Percentiles rank a stretch among this genome's conserved stretches.
Conservation (phyloP, 108 stramenopile genomes). For the Cyclotella atomus region DNA sequence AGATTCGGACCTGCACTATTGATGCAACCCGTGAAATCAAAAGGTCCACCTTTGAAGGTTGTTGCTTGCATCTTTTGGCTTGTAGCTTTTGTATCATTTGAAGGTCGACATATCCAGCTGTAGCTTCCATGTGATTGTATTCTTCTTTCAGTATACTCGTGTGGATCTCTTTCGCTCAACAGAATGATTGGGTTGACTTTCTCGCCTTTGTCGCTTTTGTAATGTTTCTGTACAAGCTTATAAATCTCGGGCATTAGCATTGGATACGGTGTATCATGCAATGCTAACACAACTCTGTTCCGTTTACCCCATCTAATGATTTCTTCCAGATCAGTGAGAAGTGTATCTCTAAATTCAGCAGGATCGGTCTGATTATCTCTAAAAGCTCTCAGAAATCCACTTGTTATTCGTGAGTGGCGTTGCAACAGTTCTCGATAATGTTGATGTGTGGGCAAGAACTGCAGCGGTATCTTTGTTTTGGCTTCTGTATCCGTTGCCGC, state of each 20-base stretch:
- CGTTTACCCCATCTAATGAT: slow-evolving; percentile 34
- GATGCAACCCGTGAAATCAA: slow-evolving; percentile 33
- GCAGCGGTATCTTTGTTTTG: not conserved
- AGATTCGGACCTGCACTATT: not conserved
- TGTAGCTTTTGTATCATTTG: not conserved
- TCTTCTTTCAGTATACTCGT: slow-evolving; percentile 12
- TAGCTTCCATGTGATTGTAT: slow-evolving; percentile 17
- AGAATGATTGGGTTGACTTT: slow-evolving; percentile 23
- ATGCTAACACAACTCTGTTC: slow-evolving; percentile 17
- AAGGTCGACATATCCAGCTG: slow-evolving; percentile 21
- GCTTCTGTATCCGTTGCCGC: not conserved
- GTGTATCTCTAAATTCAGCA: slow-evolving; percentile 5
- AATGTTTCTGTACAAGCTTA: slow-evolving; percentile 26
- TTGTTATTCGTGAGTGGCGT: slow-evolving; percentile 11
- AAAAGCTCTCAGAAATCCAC: not conserved
- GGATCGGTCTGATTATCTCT: slow-evolving; percentile 16
- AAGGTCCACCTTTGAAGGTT: slow-evolving; percentile 27
- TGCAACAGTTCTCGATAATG: slow-evolving; percentile 8
- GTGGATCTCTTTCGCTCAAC: slow-evolving; percentile 36
- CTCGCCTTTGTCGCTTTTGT: not conserved
- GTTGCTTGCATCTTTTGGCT: slow-evolving; percentile 13
- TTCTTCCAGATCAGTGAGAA: slow-evolving; percentile 19
- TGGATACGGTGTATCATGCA: slow-evolving; percentile 43
- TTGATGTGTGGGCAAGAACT: not conserved
- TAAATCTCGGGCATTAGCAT: slow-evolving; percentile 34